phyloP scores from a whole-genome alignment of 106 monocot species.

The Dendrobium officinale region DNA sequence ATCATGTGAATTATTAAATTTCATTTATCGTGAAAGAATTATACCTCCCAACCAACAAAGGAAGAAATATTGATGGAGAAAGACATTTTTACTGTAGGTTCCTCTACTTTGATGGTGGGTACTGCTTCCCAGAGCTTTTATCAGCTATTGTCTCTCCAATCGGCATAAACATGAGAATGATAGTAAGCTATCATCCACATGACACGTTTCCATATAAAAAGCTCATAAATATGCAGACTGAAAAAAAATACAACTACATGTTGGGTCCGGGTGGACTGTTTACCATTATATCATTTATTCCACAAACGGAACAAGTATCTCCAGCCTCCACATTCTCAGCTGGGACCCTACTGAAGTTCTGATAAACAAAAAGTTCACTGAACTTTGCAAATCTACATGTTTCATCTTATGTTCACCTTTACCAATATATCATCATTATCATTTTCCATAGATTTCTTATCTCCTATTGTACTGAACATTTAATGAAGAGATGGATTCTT shows the following conservation, averaged over 20 bases:
- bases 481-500: too few relatives aligned
- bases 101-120: too few relatives aligned
- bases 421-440: too few relatives aligned
- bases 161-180: conserved; percentile 20
- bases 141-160: conserved; percentile 99
- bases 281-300: conserved; percentile 88
- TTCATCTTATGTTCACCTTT: conserved; percentile 65
- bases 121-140: conserved; percentile 66
- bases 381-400: conserved; percentile 72
- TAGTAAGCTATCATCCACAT: neutral
- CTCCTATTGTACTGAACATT: too few relatives aligned
- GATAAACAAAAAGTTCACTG: conserved; percentile 93
- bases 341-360: conserved; percentile 82
- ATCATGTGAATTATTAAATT: too few relatives aligned
- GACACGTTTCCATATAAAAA: neutral
- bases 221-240: neutral
- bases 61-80: too few relatives aligned
- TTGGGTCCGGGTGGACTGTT: conserved; percentile 4
- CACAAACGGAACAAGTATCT: conserved; percentile 98
- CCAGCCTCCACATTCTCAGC: conserved; percentile 78
- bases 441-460: too few relatives aligned
- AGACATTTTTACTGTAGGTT: too few relatives aligned
- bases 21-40: too few relatives aligned
- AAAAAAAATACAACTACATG: neutral
- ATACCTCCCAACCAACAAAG: too few relatives aligned